Percentiles rank a stretch among this genome's conserved stretches.
phyloP scores from a whole-genome alignment of 768 basidiomycete species.

The Auricularia sp. region DNA sequence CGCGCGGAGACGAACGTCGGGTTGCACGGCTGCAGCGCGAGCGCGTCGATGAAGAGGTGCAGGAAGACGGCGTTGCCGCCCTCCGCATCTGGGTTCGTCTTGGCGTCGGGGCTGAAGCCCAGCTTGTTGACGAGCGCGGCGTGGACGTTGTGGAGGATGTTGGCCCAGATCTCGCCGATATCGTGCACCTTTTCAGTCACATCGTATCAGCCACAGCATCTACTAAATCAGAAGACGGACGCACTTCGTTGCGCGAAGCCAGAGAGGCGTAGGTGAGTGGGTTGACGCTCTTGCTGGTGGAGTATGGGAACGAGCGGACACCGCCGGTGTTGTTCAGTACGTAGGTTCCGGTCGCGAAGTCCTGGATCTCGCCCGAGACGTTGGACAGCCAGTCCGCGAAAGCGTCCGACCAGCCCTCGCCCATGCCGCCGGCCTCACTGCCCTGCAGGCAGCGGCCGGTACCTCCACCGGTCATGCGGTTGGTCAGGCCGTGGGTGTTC shows the following conservation, averaged over 20 bases:
- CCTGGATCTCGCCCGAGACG: constrained; percentile 24
- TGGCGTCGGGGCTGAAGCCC: constrained; percentile 22
- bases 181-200: constrained; percentile 25
- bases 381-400: constrained; percentile 24
- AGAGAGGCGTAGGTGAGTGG: constrained; percentile 34
- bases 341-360: constrained; percentile 38
- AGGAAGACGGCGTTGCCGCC: constrained; percentile 31
- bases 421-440: constrained; percentile 54
- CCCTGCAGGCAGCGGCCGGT: constrained; percentile 52
- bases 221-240: too few relatives aligned
- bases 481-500: constrained; percentile 34
- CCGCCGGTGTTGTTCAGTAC: constrained; percentile 41
- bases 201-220: too few relatives aligned
- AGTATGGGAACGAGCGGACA: constrained; percentile 49
- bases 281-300: constrained; percentile 34
- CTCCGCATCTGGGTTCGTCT: constrained; percentile 28
- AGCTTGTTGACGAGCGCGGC: constrained; percentile 19
- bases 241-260: constrained; percentile 23
- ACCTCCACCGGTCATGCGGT: constrained; percentile 41
- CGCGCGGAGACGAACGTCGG: constrained; percentile 40
- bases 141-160: constrained; percentile 29
- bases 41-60: constrained; percentile 36
- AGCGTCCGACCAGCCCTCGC: constrained; percentile 49
- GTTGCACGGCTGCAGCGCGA: constrained; percentile 36
- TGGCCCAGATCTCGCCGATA: constrained; percentile 51